Percentiles rank a stretch among this genome's conserved stretches.
These are phyloP conservation scores for Aspergillus nanangensis DNA, from an alignment of 495 filamentous ascomycete species.

Conservation along the genomic window DNA sequence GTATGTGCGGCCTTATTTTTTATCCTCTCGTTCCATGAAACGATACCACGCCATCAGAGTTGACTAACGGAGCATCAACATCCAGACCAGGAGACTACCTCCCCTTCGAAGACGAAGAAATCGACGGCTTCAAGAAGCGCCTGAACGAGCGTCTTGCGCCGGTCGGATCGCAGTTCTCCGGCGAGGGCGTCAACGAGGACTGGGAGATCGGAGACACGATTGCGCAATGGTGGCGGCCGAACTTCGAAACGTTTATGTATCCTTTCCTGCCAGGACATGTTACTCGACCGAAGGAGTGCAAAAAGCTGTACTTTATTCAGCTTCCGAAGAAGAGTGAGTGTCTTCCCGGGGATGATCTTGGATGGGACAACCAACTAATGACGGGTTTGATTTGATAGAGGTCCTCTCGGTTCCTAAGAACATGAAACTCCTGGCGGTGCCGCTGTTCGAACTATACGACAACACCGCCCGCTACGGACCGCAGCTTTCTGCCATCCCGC, in stretches of 20 bases:
- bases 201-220: slow-evolving; percentile 94
- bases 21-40: too few species aligned
- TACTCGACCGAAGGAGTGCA: slow-evolving; percentile 96
- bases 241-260: slow-evolving; percentile 99
- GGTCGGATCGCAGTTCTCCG: slow-evolving; percentile 79
- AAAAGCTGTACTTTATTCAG: slow-evolving; percentile 97
- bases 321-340: slow-evolving; percentile 82
- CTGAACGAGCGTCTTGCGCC: slow-evolving; percentile 91
- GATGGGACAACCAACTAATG: too few species aligned
- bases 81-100: slow-evolving; percentile 93
- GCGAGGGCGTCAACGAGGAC: slow-evolving; percentile 79
- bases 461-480: slow-evolving; percentile 94
- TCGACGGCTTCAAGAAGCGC: slow-evolving; percentile 87
- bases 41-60: too few species aligned
- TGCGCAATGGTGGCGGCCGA: slow-evolving; percentile 97
- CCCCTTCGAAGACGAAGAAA: slow-evolving; percentile 81
- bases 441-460: slow-evolving; percentile 95
- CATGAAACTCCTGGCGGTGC: slow-evolving; percentile 97
- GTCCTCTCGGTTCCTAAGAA: slow-evolving; percentile 98
- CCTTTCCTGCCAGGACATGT: slow-evolving; percentile 94
- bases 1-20: slow-evolving; percentile 42
- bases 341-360: too few species aligned
- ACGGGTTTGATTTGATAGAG: slow-evolving; percentile 47
- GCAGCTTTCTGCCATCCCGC: slow-evolving; percentile 92
- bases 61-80: too few species aligned